Conservation (phyloP, 306 rosid genomes). For the Echinosophora koreensis region DNA sequence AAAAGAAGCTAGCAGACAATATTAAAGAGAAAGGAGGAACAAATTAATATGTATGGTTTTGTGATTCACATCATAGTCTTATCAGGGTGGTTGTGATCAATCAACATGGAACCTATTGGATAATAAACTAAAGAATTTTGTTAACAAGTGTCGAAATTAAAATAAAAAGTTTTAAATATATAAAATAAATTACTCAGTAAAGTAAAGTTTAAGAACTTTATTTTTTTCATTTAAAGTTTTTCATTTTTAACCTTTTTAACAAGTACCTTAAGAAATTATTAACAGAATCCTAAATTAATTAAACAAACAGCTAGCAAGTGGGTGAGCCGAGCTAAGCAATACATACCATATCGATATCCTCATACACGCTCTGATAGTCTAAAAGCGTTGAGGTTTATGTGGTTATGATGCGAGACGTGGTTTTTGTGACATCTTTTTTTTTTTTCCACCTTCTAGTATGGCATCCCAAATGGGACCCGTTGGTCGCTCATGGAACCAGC, state of each 20-base stretch:
- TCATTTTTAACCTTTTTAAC: no score
- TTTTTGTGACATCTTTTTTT: conserved; percentile 38
- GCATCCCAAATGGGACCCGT: conserved; percentile 55
- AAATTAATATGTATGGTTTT: neutral
- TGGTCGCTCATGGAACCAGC: conserved; percentile 59
- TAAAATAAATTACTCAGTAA: no score
- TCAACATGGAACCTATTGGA: neutral
- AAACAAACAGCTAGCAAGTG: conserved; percentile 16
- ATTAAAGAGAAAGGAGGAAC: conserved; percentile 2
- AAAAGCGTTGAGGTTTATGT: neutral
- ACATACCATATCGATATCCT: neutral
- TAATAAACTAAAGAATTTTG: neutral
- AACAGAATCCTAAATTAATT: neutral
- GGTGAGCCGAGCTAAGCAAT: conserved; percentile 7
- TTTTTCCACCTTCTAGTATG: conserved; percentile 4
- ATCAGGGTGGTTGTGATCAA: conserved; percentile 20
- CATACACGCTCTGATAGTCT: neutral
- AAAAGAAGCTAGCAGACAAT: conserved; percentile 1
- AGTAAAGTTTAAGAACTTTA: no score
- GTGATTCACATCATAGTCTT: conserved; percentile 31
- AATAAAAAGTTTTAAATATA: no score
- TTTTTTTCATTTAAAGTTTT: no score
- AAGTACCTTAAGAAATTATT: no score
- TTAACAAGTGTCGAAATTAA: no score
- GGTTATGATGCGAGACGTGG: neutral